These are phyloP conservation scores for Apiospora pterosperma DNA, from an alignment of 2,329 filamentous ascomycete species.

Conservation along the genomic window DNA sequence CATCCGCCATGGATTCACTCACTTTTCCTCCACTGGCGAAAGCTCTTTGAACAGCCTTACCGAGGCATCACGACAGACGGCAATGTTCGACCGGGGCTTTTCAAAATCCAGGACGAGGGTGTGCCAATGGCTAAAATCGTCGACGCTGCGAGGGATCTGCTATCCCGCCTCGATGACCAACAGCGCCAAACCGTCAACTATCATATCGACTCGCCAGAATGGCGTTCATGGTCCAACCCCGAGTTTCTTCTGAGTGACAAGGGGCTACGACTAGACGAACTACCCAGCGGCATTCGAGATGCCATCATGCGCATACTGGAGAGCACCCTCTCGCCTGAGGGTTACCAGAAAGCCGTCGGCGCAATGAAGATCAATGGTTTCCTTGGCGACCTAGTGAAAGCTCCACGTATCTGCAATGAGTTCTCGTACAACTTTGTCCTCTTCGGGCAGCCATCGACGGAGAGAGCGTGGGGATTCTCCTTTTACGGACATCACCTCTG, in stretches of 20 bases:
- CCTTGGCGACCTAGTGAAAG: conserved; percentile 63
- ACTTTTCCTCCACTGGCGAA: conserved; percentile 55
- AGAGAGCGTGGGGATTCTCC: conserved; percentile 64
- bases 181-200: conserved; percentile 42
- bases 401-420: conserved; percentile 64
- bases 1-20: conserved; percentile 65
- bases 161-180: conserved; percentile 42
- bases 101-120: conserved; percentile 59
- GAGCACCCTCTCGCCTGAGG: conserved; percentile 61
- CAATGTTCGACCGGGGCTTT: conserved; percentile 49
- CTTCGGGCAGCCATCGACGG: conserved; percentile 59
- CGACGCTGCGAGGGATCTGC: conserved; percentile 39
- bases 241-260: conserved; percentile 68
- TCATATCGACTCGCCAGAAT: conserved; percentile 67
- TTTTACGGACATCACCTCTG: conserved; percentile 80
- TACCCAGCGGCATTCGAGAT: conserved; percentile 35
- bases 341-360: conserved; percentile 65
- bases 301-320: conserved; percentile 54
- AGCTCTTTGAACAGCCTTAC: conserved; percentile 62
- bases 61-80: conserved; percentile 66
- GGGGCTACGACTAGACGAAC: conserved; percentile 66
- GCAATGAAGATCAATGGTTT: conserved; percentile 75
- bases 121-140: conserved; percentile 58
- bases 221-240: conserved; percentile 68
- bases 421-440: conserved; percentile 73